Base-by-base conservation (phyloP, 2,329 filamentous ascomycete genomes). In the Fusarium sp. region DNA sequence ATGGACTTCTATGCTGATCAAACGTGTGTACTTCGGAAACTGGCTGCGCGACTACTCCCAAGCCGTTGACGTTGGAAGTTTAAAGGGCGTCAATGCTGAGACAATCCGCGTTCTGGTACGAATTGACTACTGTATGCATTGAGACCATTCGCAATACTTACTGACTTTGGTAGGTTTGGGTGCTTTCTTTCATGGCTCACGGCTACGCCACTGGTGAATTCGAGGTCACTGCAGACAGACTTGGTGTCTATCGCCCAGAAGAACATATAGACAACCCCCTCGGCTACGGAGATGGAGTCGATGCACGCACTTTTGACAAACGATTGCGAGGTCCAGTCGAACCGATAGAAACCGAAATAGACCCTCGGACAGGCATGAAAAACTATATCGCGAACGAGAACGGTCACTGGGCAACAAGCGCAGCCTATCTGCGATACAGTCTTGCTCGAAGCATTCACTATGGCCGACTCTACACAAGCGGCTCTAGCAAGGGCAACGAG, bases 351-450 rank as follows among this genome's bases (percentile, higher is more conserved):
- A 88, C 92, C 22, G 89, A 92, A 64, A 87, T 96, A 60, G 93
- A 96, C 75, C 82, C 83, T 34, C 83, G 87, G 8, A 96, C 93
- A 2, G 94, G 94, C n/a, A 97, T 99, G 95, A 99, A 98, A 81
- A 98, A 98, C 79, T 99, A 99, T 80, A 98, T 99, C 72, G 90
- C 95, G 65, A 98, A 98, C 76, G 95, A 98, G 79, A 84, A 82
- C 16, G 93, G 94, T 7, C 87, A 88, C 42, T 98, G 94, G 92
- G 93, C 94, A 2, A 99, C 96, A 22, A 97, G 94, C 69, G 84
- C 92, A 10, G 94, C 92, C 41, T 98, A 95, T 76, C 86, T 97
- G 64, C 90, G 90, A 72, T 93, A 89, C 80, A 94, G 92, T 74
- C 85, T 96, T 67, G 85, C 86, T 16, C 88, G 92, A 64, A 88